Evolutionary conservation across 805 yeast species (phyloP), one percentile per base, ranked within the genome.

Genomic region (Wickerhamiella cacticola): DNA sequence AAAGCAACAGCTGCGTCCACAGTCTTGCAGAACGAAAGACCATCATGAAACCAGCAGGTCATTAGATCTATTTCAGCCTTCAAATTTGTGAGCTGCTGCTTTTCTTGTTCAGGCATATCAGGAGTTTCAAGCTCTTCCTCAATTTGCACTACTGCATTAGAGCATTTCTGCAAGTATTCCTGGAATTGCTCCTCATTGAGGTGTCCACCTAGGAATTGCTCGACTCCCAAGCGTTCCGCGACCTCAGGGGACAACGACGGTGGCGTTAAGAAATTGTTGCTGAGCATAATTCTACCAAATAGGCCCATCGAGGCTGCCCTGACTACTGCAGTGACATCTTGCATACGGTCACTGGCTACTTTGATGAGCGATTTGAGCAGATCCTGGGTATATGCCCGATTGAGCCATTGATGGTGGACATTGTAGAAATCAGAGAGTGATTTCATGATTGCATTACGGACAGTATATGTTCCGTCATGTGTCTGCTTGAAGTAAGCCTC

Each of bases 11-110:
- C 39, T 12, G 18, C 31, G 15, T 33, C 46, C 8, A 34, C 36
- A 16, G 28, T 23, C 4, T 22, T 5, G 16, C 38, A 24, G 16
- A 43, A 43, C 16, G 24, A 9, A 1, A 22, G 7, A 13, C 38
- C 46, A 10, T 33, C 40, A 15, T 43, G 29, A n/a, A 29, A 24
- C 46, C 46, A 43, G n/a, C 21, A 5, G 19, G 12, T 10, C 15
- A 18, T 5, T 15, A 21, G 28, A 12, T 23, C 28, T 3, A 34
- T 13, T 18, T 22, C 26, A 5, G 29, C 42, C 16, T 39, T 39
- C 4, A 10, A n/a, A 3, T 9, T 10, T 23, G 23, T 10, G 21
- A 39, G 24, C 21, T 15, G 21, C 13, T 19, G 19, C 5, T 13
- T 9, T 3, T 23, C 42, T 9, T 15, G 29, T 4, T 31, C 36